Evolutionary conservation across 23 red algal species (phyloP), one percentile per base, ranked within the genome.

Genomic region (Chondrus crispus): DNA sequence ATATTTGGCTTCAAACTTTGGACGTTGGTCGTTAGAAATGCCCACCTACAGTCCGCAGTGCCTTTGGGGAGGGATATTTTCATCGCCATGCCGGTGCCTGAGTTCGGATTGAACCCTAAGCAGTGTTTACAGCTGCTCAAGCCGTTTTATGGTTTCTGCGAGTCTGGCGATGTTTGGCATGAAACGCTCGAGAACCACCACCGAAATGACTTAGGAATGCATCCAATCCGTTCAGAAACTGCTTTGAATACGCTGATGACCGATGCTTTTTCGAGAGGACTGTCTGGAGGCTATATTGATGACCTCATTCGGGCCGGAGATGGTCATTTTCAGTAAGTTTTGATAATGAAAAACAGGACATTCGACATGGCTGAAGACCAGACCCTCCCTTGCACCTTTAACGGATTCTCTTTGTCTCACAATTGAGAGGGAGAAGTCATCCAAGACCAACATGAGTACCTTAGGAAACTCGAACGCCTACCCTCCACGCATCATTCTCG

Each of bases 141-240:
- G 33, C 39, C 74, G 12, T 18, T 80, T 20, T 80, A 80, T 32
- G 74, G 74, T 51, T 33, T 80, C 14, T 46, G 74, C 13, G 74
- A 80, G 20, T 80, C 74, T 14, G 74, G 45, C 14, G 45, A 80
- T 18, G 13, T 80, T 10, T 80, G 74, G 74, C 41, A 52, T 32
- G 30, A 14, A 51, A 80, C 74, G 45, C 41, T 80, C 39, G 74
- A 80, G 32, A 51, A 52, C 11, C 74, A 80, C 45, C 74, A 80
- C 45, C 19, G 33, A 19, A 33, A 80, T 14, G 74, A 80, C 20
- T 32, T 80, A 18, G 33, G 33, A 10, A 80, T 80, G 74, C 12
- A 13, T 14, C 74, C 74, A 32, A 52, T 80, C 13, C 12, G 45
- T 47, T 80, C 74, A 13, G 74, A n/a, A n/a, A n/a, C n/a, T n/a